A percentile compares a stretch with the other conserved stretches of the same genome.
Conservation (phyloP, 345 rosid species). For the Linum tenue region DNA sequence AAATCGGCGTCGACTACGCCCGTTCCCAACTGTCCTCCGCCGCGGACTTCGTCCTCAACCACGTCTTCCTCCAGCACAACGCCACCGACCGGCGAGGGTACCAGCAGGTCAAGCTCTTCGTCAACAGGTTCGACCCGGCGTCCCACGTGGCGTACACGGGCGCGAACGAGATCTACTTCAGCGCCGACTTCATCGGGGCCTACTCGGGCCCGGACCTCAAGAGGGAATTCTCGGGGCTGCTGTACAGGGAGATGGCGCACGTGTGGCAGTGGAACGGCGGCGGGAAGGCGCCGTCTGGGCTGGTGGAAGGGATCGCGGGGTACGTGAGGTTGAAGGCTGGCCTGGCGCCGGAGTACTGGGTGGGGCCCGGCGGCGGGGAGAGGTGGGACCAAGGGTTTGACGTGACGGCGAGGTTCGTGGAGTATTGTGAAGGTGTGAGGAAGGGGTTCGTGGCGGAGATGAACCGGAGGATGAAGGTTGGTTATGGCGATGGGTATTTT, state of each 20-base stretch:
- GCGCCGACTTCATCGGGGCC: background rate
- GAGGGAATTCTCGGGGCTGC: background rate
- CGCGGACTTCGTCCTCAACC: background rate
- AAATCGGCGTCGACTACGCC: background rate
- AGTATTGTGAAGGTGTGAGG: background rate
- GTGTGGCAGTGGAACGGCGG: slow-evolving; percentile 1
- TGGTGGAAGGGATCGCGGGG: background rate
- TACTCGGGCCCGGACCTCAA: background rate
- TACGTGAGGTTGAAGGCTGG: background rate
- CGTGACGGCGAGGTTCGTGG: background rate
- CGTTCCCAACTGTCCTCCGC: background rate
- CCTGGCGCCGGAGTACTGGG: background rate
- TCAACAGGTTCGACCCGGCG: background rate
- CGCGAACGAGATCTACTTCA: background rate
- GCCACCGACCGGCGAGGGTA: background rate
- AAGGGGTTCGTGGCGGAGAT: background rate
- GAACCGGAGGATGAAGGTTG: background rate
- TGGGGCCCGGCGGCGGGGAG: background rate
- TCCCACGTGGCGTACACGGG: background rate
- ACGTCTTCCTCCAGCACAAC: background rate
- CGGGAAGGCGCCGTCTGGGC: background rate
- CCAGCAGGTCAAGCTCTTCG: background rate
- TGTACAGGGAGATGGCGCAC: background rate
- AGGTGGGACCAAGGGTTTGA: background rate
- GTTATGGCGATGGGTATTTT: background rate